Conservation (phyloP, 2,329 filamentous ascomycete species). For the Emmonsiellopsis sp. region DNA sequence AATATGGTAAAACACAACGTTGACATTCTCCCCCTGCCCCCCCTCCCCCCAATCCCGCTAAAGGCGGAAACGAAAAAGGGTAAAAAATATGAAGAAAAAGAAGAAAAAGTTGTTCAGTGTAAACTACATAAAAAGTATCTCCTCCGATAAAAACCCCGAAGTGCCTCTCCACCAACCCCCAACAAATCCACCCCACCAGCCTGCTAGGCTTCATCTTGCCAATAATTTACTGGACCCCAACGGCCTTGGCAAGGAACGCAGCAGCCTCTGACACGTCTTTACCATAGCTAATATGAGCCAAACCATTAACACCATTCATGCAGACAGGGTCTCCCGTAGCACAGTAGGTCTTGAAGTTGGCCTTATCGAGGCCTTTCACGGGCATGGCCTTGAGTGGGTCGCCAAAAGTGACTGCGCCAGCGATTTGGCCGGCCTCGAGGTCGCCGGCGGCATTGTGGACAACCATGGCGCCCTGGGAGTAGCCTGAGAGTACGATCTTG, state of each 20-base stretch:
- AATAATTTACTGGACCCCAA: constrained; percentile 1
- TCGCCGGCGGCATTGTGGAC: constrained; percentile 21
- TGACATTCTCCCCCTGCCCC: no score
- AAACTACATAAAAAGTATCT: no score
- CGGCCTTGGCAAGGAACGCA: constrained; percentile 22
- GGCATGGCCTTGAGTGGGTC: constrained; percentile 36
- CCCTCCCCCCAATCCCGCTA: no score
- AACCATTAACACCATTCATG: constrained; percentile 31
- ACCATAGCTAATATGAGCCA: constrained; percentile 34
- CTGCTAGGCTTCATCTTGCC: background rate
- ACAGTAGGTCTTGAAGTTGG: constrained; percentile 40
- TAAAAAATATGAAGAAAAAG: no score
- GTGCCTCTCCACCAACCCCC: no score
- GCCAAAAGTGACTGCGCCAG: constrained; percentile 35
- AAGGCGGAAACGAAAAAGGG: no score
- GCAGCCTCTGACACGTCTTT: constrained; percentile 26
- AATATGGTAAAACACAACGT: no score
- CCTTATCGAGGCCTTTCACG: constrained; percentile 27
- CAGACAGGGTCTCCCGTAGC: constrained; percentile 43
- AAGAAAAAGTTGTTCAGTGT: no score
- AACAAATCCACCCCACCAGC: background rate
- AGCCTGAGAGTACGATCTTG: constrained; percentile 23
- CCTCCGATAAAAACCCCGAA: no score
- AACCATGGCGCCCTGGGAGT: constrained; percentile 25
- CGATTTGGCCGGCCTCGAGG: constrained; percentile 23